Base-by-base conservation (phyloP, 306 rosid species). In the Carpinus viminea region DNA sequence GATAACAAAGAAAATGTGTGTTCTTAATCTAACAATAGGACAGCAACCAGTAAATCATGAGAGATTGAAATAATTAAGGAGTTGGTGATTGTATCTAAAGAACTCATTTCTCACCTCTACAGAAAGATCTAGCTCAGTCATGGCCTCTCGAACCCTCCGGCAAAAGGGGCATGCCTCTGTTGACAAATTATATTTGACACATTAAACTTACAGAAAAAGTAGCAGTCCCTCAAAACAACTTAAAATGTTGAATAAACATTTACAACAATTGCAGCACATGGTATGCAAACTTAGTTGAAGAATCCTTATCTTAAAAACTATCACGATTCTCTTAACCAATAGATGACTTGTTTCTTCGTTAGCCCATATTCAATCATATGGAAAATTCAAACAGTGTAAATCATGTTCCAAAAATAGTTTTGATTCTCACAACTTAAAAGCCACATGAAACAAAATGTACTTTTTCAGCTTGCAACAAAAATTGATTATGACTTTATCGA, bases 101-200 rank as follows among this genome's bases (percentile, higher is more conserved):
- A 50, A 79, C 34, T 28, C 59, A 76, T 77, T 78, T 72, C 90
- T 80, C 84, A 94, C 98, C 94, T 94, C 94, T 21, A 81, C 93
- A 72, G 89, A 87, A 86, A 94, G 92, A 82, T 94, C 98, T 70
- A 94, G 91, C 82, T 94, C 98, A 38, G 98, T 92, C 90, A 92
- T 55, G 78, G 98, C 94, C 82, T 94, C 98, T 38, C 98, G 90
- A 78, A 92, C 98, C 86, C 97, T 90, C 89, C 98, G 85, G 88
- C 98, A 94, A 87, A 92, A 94, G 73, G 98, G 98, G 85, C 98
- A 94, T 68, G 98, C 98, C 86, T 94, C 97, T 94, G 96, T 86
- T 73, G 82, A 88, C 83, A 91, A 79, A 81, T 82, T 76, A 48
- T 53, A 76, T 69, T 79, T 70, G 59, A 65, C 80, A 77, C 28